Evolutionary conservation across 208 protist genomes (phyloP), one percentile per base, ranked within the genome.

Genomic region (Acanthamoeba castellanii): DNA sequence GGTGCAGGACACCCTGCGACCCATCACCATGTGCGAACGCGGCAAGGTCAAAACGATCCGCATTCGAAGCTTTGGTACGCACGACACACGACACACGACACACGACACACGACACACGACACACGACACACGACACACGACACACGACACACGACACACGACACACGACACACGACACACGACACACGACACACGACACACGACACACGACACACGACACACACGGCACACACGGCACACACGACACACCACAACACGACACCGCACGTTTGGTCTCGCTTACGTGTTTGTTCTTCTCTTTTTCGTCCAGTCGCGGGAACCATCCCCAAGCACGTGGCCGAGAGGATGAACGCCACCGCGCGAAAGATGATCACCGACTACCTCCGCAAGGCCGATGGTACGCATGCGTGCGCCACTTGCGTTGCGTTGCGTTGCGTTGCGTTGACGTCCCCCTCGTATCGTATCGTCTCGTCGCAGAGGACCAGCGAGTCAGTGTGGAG

Each of bases 11-110:
- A 68, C 93, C 27, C 22, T 97, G 16, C 64, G 90, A 14, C 93
- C 96, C 25, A 95, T 97, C 13, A 72, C 66, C 4, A 50, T 97
- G 6, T n/a, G 72, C 20, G 76, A 96, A 4, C 70, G 66, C 8
- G 96, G 96, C 42, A 66, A 96, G 18, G 37, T 97, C 37, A 76
- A 91, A n/a, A 61, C 32, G 22, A 16, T 91, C 25, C 85, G 8
- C 52, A 91, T 68, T 37, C 64, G 85, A 1, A 76, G 57, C 52
- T 91, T 68, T n/a, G 64, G 57, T 91, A 66, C 16, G 50, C 50
- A 13, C 81, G 7, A 16, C 81, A n/a, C n/a, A n/a, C n/a, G n/a
- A n/a, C n/a, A n/a, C n/a, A n/a, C n/a, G n/a, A n/a, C n/a, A n/a
- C n/a, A n/a, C n/a, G n/a, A n/a, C n/a, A n/a, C n/a, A n/a, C n/a